Evolutionary conservation across 768 basidiomycete genomes (phyloP).

Genomic region (Lentinula lateritia): DNA sequence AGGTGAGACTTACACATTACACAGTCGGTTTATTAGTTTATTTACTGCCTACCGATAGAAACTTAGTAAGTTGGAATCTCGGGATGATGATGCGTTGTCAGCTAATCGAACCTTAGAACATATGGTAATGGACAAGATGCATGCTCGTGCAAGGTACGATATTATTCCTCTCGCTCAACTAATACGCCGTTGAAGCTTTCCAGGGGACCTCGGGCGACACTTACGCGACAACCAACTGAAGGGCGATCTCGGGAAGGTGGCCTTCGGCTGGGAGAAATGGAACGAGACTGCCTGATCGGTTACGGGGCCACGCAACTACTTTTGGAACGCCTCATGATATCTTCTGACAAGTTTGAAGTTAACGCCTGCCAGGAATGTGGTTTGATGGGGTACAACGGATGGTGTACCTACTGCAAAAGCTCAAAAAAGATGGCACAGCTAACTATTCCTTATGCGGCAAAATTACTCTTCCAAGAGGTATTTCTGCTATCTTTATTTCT

Average conservation of each 20-base stretch:
- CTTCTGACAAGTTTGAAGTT: slow-evolving; percentile 96
- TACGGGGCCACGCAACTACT: slow-evolving; percentile 97
- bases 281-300: slow-evolving; percentile 96
- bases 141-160: slow-evolving; percentile 86
- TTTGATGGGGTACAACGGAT: slow-evolving; percentile 89
- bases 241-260: slow-evolving; percentile 98
- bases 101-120: slow-evolving; percentile 51
- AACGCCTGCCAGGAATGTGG: slow-evolving; percentile 95
- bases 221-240: slow-evolving; percentile 97
- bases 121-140: slow-evolving; percentile 99
- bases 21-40: slow-evolving; percentile 2
- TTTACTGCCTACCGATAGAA: slow-evolving; percentile 46
- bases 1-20: slow-evolving; percentile 41
- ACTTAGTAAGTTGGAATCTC: slow-evolving; percentile 64
- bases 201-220: slow-evolving; percentile 91
- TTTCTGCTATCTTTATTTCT: slow-evolving; percentile 14
- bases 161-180: slow-evolving; percentile 3
- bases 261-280: slow-evolving; percentile 97
- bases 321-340: slow-evolving; percentile 97
- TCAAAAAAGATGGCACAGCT: slow-evolving; percentile 94
- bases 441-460: slow-evolving; percentile 95
- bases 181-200: slow-evolving; percentile 9
- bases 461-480: slow-evolving; percentile 88
- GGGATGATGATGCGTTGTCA: slow-evolving; percentile 10
- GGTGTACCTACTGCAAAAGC: slow-evolving; percentile 98